Percentiles rank a stretch among this genome's conserved stretches.
These are phyloP conservation scores for Kentomonas sorsogonicus DNA, from an alignment of 208 protist genomes.

Conservation along the genomic window DNA sequence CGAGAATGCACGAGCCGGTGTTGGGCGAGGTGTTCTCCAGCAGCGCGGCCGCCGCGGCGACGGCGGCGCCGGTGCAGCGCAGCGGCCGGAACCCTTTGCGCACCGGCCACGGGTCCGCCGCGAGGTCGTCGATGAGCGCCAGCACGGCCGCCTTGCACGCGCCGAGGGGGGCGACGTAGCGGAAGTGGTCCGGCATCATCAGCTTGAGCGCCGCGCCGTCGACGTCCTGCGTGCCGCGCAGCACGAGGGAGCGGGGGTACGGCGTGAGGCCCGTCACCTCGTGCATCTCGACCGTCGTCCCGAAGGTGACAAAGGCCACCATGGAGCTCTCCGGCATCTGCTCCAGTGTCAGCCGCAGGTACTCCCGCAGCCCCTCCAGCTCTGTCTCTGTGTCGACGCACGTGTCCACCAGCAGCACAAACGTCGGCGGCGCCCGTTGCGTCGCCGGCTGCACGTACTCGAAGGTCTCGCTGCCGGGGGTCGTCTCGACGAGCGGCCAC, in stretches of 20 bases:
- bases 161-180: conserved; percentile 78
- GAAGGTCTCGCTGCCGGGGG: conserved; percentile 91
- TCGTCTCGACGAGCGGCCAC: conserved; percentile 85
- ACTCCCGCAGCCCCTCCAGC: conserved; percentile 90
- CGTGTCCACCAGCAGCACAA: conserved; percentile 97
- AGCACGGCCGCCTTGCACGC: conserved; percentile 64
- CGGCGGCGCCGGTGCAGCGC: conserved; percentile 95
- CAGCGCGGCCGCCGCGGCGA: conserved; percentile 94
- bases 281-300: conserved; percentile 92
- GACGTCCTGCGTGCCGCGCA: conserved; percentile 78
- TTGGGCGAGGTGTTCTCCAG: conserved; percentile 87
- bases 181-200: conserved; percentile 29
- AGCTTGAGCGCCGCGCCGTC: conserved; percentile 45
- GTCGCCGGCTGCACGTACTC: conserved; percentile 88
- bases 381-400: conserved; percentile 94
- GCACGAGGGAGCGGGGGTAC: conserved; percentile 77
- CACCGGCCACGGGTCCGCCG: conserved; percentile 95
- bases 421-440: conserved; percentile 52
- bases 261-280: conserved; percentile 61
- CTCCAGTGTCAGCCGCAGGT: conserved; percentile 86
- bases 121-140: conserved; percentile 92
- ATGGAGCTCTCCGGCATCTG: conserved; percentile 91
- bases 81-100: conserved; percentile 86
- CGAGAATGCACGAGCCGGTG: conserved; percentile 92
- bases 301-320: conserved; percentile 97